Base-by-base conservation (phyloP, 176 grass and related monocot species). In the Cocos nucifera region DNA sequence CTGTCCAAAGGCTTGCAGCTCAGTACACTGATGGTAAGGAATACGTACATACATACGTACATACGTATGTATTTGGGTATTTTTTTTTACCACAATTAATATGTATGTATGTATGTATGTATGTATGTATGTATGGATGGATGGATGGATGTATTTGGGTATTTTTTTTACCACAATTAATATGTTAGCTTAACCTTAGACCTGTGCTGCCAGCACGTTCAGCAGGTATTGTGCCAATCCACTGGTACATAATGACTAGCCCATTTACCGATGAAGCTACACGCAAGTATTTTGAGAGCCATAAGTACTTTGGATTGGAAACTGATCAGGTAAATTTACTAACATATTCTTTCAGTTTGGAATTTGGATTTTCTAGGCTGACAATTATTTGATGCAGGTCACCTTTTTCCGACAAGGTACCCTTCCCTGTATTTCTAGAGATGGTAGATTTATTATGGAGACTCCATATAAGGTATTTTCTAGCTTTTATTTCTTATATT, bases 381-480 rank as follows among this genome's bases (percentile, higher is more conserved):
- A 44, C 35, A 44, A 12, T 57, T 16, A 58, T 64, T 71, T 67
- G 16, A 15, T 19, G n/a, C 64, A 98, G 93, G 93, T 98, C 62
- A 98, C 81, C 0, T 92, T 98, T 78, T 98, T 92, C 66, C 87
- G 85, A 84, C 93, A 98, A 92, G 93, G 93, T 32, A 98, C 93
- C 20, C 84, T 98, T 78, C 93, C 93, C 19, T 98, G 93, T 54
- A 56, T 98, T 58, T 92, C 87, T 67, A 69, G 54, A 56, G 93
- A 98, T 83, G 84, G 87, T 24, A 87, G 87, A 89, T 98, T 92
- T 85, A 98, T 98, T 56, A 89, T 98, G 93, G 93, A 98, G 73
- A 98, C 82, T 29, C 87, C 93, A 72, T 86, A 75, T 71, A 92
- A 51, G 81, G 93, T 98, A 83, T 52, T 44, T 44, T 44, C 35